These are phyloP conservation scores for Polytrichum commune DNA, from an alignment of 225 moss, liverwort and hornwort species.

Conservation along the genomic window DNA sequence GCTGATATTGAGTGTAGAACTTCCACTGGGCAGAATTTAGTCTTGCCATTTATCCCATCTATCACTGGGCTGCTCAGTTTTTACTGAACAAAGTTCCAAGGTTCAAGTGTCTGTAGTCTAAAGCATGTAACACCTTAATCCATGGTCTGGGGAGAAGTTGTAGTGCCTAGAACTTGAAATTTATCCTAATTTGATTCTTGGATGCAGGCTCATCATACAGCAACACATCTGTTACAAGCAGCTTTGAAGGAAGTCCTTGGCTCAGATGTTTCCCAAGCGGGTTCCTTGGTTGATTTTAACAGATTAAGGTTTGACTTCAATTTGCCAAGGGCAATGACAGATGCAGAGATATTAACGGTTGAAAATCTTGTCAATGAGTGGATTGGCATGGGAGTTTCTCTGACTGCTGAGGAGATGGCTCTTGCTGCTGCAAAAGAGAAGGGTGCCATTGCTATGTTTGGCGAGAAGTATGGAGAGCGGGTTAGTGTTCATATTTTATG, in stretches of 20 bases:
- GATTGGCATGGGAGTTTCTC: slow-evolving; percentile 80
- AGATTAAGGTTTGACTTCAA: slow-evolving; percentile 91
- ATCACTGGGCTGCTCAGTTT: no score
- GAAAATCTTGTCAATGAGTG: slow-evolving; percentile 78
- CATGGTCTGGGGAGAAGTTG: no score
- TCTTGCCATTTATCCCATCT: no score
- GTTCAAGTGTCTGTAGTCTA: no score
- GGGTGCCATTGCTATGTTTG: slow-evolving; percentile 81
- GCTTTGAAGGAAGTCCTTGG: slow-evolving; percentile 80
- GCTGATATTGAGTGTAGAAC: no score
- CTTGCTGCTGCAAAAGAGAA: slow-evolving; percentile 71
- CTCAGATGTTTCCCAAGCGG: slow-evolving; percentile 74
- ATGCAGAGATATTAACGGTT: slow-evolving; percentile 52
- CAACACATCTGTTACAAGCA: slow-evolving; percentile 89
- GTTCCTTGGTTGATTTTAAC: slow-evolving; percentile 92
- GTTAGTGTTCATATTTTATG: slow-evolving; percentile 22
- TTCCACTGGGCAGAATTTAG: no score
- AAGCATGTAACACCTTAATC: no score
- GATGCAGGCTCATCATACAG: slow-evolving; percentile 86
- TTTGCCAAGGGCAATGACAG: slow-evolving; percentile 85
- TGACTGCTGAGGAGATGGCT: slow-evolving; percentile 79
- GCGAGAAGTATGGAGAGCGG: slow-evolving; percentile 93
- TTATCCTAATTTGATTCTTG: neutral
- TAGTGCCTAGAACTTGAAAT: no score
- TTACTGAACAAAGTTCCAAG: no score